phyloP scores from a whole-genome alignment of 225 moss, liverwort and hornwort species.

The Climacium dendroides region DNA sequence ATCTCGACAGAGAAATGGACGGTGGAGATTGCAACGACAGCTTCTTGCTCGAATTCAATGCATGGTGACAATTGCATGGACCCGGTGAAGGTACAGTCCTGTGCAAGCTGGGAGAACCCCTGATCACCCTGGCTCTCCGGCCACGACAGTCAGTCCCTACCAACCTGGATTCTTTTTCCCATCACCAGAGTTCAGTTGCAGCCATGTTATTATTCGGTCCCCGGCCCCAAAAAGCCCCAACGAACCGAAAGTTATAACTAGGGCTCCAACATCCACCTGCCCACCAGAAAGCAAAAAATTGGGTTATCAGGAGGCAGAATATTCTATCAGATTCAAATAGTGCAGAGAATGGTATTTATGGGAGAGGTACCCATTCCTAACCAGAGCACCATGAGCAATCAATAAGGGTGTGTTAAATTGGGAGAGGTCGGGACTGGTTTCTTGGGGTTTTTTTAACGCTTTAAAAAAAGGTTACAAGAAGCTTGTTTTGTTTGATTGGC shows the following conservation, averaged over 20 bases:
- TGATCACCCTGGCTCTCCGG: no score
- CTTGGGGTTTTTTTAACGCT: no score
- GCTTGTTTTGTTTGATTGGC: no score
- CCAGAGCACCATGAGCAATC: no score
- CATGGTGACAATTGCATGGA: neutral
- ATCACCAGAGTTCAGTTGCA: neutral
- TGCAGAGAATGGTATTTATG: no score
- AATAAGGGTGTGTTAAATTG: no score
- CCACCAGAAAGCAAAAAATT: neutral
- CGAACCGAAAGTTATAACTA: no score
- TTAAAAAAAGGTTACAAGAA: no score
- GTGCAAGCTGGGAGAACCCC: neutral
- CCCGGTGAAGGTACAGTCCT: neutral
- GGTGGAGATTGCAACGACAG: neutral
- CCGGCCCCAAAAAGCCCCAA: neutral
- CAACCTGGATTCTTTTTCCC: no score
- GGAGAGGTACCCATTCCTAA: no score
- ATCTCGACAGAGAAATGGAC: accelerated
- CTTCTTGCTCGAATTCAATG: neutral
- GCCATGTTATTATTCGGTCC: neutral
- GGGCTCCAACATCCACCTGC: neutral
- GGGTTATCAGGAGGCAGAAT: neutral
- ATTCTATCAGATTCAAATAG: neutral
- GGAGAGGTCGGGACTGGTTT: no score
- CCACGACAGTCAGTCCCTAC: neutral